Evolutionary conservation across 179 eudicot genomes (phyloP), one percentile per base, ranked within the genome.

Genomic region (Camellia oleifera): DNA sequence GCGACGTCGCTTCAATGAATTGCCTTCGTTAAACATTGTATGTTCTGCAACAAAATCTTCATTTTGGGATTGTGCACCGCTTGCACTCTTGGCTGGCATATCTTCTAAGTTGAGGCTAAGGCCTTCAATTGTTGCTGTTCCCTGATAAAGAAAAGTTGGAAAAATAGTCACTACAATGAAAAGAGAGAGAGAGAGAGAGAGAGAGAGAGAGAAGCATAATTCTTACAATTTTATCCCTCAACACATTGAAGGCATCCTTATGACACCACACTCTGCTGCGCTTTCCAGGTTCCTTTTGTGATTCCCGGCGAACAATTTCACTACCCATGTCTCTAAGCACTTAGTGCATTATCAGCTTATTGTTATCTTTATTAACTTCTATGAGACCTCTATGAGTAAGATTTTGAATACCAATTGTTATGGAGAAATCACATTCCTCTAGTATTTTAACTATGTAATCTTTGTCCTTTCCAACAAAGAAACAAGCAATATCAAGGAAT

Each of bases 401-500:
- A 32, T 17, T 54, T 0, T 18, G 12, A 4, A 79, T 45, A 48
- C 79, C 82, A 75, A 52, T 20, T 20, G 3, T n/a, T 17, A 69
- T 11, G 32, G 6, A 15, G 32, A 74, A 66, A 26, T 57, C 76
- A 62, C 70, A 67, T 8, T 40, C 76, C 63, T 78, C 75, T 2
- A 78, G 61, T 69, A 72, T 63, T n/a, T 40, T 79, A 32, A 65
- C 72, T 3, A 3, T 60, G 6, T 56, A 20, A 17, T 82, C 82
- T 69, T 69, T 69, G 53, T 68, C 56, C 64, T 12, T 42, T 42
- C 79, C 85, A 20, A 71, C 69, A 42, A 82, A 74, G n/a, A 75
- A 69, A 14, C 63, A 74, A 23, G 79, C 79, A 68, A 82, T 75
- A 50, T 79, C 76, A 10, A 82, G 82, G 68, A 78, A 82, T 15